Evolutionary conservation across 768 basidiomycete genomes (phyloP), one percentile per base, ranked within the genome.

Genomic region (Mycena albidolilacea): DNA sequence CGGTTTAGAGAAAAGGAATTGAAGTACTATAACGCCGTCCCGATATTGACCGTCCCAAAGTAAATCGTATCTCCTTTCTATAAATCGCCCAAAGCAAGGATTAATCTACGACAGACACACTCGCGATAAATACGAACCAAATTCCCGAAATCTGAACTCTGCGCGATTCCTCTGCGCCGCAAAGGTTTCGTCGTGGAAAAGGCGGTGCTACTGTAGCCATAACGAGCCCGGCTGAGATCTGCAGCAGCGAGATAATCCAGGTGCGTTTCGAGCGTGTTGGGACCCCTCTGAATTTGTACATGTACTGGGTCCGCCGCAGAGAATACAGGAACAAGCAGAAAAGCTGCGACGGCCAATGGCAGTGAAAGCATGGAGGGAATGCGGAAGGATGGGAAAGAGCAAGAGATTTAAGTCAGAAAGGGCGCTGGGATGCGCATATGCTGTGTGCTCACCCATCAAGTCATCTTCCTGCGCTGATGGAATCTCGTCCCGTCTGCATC

Each of bases 11-110:
- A 6, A n/a, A 59, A 54, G 41, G 46, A n/a, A 50, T 66, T 55
- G n/a, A 75, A 50, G 50, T 12, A 87, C 90, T 83, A 77, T n/a
- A n/a, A 92, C 90, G 92, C 92, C 69, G 90, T 89, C 15, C 92
- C 92, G 50, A 93, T 84, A 61, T 75, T 81, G 2, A 93, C 78
- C 15, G 80, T 78, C 2, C 87, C 90, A 69, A 90, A 87, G 77
- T 92, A 93, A 72, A 87, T 90, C 0, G 88, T 80, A 54, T 93
- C 92, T 19, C 77, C 78, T 72, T 82, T 76, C 91, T 93, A 67
- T 7, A 12, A 21, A 37, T 43, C 63, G 43, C 19, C 10, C 48
- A 19, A 44, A 60, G 23, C 44, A 21, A 60, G 3, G 15, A 23
- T 41, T 7, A 43, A 10, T 46, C 9, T 6, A 52, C 37, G 8